These are phyloP conservation scores for Pseudogymnoascus verrucosus DNA, from an alignment of 2,329 filamentous ascomycete genomes.

Conservation along the genomic window DNA sequence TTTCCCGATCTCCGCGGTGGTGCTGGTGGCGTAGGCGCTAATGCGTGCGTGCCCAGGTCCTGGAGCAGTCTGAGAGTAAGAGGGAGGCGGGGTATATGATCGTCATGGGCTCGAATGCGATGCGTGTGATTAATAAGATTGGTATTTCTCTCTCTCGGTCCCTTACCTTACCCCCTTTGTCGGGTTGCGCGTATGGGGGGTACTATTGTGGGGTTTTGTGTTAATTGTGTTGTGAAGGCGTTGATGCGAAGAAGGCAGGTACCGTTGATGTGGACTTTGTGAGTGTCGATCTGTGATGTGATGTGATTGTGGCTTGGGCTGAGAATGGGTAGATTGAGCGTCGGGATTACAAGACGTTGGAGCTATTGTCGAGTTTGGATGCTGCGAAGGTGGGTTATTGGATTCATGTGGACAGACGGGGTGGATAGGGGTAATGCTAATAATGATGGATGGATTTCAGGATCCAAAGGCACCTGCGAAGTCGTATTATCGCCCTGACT, in stretches of 20 bases:
- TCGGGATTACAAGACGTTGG: not conserved
- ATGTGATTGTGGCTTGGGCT: not conserved
- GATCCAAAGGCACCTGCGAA: not conserved
- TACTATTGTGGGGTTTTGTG: not conserved
- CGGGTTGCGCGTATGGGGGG: not conserved
- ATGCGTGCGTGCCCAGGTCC: not conserved
- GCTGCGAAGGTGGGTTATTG: not conserved
- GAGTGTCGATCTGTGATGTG: not conserved
- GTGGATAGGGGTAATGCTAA: not conserved
- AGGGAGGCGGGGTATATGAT: constrained; percentile 3
- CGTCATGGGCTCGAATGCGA: constrained; percentile 1
- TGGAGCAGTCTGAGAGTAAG: not conserved
- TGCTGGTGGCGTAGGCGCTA: not conserved
- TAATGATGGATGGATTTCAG: not conserved
- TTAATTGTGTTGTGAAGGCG: not conserved
- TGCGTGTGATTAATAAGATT: not conserved
- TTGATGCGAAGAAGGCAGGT: not conserved
- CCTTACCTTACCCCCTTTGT: not conserved
- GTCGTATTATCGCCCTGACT: not conserved
- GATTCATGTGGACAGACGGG: not conserved
- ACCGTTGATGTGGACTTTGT: not conserved
- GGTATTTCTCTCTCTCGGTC: not conserved
- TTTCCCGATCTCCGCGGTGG: not conserved
- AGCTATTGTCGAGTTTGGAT: not conserved
- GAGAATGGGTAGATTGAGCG: not conserved